phyloP scores from a whole-genome alignment of 2,329 filamentous ascomycete genomes.

The Sclerotinia glacialis region DNA sequence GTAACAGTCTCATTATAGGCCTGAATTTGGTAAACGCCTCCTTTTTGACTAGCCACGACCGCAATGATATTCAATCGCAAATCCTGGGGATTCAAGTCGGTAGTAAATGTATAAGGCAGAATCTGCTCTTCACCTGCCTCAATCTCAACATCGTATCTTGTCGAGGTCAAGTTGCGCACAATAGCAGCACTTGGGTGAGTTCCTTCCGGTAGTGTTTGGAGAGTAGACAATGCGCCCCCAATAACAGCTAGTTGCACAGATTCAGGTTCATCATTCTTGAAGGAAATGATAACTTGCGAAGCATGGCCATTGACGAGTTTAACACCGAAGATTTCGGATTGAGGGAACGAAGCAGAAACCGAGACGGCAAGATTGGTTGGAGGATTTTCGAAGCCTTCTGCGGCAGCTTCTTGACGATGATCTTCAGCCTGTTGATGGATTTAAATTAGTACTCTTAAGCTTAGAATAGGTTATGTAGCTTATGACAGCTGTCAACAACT shows the following conservation, averaged over 20 bases:
- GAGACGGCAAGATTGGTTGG: slow-evolving; percentile 59
- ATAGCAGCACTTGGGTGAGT: slow-evolving; percentile 53
- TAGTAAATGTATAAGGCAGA: slow-evolving; percentile 79
- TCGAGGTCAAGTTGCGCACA: slow-evolving; percentile 79
- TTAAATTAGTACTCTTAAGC: slow-evolving; percentile 7
- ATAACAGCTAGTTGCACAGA: slow-evolving; percentile 75
- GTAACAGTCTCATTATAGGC: slow-evolving; percentile 80
- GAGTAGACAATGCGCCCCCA: slow-evolving; percentile 67
- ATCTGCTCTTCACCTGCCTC: slow-evolving; percentile 72
- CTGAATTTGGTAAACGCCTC: slow-evolving; percentile 70
- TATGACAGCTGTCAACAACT: slow-evolving; percentile 18
- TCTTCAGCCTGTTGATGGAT: slow-evolving; percentile 23
- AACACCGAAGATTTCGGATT: slow-evolving; percentile 77
- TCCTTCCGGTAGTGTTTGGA: slow-evolving; percentile 50
- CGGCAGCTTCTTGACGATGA: slow-evolving; percentile 25
- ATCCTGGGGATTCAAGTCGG: slow-evolving; percentile 91
- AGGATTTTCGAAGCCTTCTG: slow-evolving; percentile 33
- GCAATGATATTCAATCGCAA: slow-evolving; percentile 74
- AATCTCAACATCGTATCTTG: slow-evolving; percentile 70
- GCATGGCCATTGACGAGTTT: slow-evolving; percentile 92
- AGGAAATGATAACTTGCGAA: slow-evolving; percentile 76
- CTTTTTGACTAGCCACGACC: slow-evolving; percentile 65
- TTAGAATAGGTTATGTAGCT: slow-evolving; percentile 20
- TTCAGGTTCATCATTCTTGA: slow-evolving; percentile 78
- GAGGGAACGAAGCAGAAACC: slow-evolving; percentile 60